Percentiles rank a stretch among this genome's conserved stretches.
phyloP scores from a whole-genome alignment of 345 rosid genomes.

The Lepidium sativum region DNA sequence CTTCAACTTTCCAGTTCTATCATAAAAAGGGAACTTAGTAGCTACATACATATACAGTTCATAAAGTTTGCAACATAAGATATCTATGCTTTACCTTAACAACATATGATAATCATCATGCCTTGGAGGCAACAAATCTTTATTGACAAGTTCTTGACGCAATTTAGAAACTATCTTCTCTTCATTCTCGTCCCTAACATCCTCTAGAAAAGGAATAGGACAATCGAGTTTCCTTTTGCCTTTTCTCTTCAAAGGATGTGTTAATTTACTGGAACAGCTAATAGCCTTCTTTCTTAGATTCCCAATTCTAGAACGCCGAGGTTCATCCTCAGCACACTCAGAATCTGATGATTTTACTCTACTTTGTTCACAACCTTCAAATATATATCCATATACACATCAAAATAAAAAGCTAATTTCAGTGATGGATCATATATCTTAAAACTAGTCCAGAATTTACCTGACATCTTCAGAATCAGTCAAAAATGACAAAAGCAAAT shows the following conservation, averaged over 20 bases:
- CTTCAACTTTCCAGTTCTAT: neutral
- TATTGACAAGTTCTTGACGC: constrained; percentile 55
- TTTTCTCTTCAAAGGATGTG: constrained; percentile 74
- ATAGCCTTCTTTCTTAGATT: constrained; percentile 67
- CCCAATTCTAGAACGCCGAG: constrained; percentile 72
- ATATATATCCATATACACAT: neutral
- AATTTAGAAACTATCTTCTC: constrained; percentile 50
- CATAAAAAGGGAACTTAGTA: neutral
- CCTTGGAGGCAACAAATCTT: constrained; percentile 58
- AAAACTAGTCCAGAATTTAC: neutral
- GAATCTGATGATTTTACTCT: constrained; percentile 56
- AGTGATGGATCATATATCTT: neutral
- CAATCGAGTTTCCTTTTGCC: constrained; percentile 73
- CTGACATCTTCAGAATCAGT: constrained; percentile 25
- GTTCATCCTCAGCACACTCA: constrained; percentile 64
- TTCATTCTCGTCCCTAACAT: constrained; percentile 72
- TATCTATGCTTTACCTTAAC: constrained; percentile 44
- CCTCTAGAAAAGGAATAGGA: constrained; percentile 58
- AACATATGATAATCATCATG: constrained; percentile 82
- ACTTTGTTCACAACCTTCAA: constrained; percentile 12
- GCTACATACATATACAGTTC: neutral
- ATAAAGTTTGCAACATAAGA: neutral
- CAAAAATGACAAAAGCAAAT: neutral
- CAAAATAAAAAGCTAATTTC: neutral
- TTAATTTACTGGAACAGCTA: constrained; percentile 70